These are phyloP conservation scores for Neonothopanus nambi DNA, from an alignment of 1,284 basidiomycete genomes.

Conservation along the genomic window DNA sequence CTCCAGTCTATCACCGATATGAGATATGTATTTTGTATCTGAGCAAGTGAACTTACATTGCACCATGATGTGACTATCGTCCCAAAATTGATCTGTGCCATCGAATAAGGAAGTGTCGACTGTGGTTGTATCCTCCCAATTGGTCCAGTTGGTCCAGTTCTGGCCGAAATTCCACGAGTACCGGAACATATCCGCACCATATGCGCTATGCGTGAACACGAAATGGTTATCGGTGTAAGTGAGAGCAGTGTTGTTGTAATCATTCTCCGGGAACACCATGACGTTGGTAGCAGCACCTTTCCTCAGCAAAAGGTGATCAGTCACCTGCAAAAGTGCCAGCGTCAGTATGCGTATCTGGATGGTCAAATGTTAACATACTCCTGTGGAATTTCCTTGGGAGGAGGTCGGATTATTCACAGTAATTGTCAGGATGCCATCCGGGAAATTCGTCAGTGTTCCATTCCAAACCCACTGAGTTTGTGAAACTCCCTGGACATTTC, in stretches of 20 bases:
- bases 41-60: constrained; percentile 61
- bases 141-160: constrained; percentile 78
- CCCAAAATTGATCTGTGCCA: constrained; percentile 68
- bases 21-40: too few relatives aligned
- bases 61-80: constrained; percentile 81
- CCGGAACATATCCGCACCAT: constrained; percentile 85
- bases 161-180: constrained; percentile 85
- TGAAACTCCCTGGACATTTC: constrained; percentile 52
- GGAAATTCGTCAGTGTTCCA: constrained; percentile 68
- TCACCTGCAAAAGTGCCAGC: constrained; percentile 38
- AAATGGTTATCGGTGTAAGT: constrained; percentile 61
- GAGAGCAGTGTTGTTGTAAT: constrained; percentile 68
- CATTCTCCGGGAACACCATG: constrained; percentile 79
- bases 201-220: constrained; percentile 76
- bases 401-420: constrained; percentile 59
- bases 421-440: constrained; percentile 80
- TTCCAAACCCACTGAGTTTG: constrained; percentile 72
- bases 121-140: constrained; percentile 70
- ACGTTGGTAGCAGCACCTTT: constrained; percentile 76
- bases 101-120: constrained; percentile 62
- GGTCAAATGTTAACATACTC: constrained; percentile 43
- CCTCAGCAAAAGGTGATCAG: constrained; percentile 77
- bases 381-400: constrained; percentile 47
- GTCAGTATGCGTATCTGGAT: constrained; percentile 1
- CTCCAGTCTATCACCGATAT: constrained; percentile 65